Conservation (phyloP, 2,329 filamentous ascomycete species). For the Ophiostoma himal-ulmi region DNA sequence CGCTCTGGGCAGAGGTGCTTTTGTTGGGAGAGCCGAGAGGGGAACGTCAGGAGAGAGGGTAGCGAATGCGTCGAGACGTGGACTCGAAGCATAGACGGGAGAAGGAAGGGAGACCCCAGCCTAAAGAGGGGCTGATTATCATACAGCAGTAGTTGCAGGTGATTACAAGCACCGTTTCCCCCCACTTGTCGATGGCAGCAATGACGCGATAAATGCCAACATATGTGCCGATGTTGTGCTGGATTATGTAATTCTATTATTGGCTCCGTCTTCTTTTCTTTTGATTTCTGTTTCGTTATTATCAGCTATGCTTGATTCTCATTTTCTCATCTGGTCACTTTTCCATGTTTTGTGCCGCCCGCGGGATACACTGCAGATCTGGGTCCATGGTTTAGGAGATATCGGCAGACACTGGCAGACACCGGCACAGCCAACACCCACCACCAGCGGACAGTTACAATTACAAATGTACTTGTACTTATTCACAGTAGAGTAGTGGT, state of each 20-base stretch:
- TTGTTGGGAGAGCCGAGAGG: conserved; percentile 2
- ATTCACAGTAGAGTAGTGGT: neutral
- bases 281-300: neutral
- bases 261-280: neutral
- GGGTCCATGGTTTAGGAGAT: neutral
- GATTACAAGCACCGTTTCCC: neutral
- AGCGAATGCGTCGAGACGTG: neutral
- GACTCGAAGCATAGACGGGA: neutral
- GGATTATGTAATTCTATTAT: neutral
- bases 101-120: neutral
- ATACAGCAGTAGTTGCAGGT: neutral
- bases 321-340: neutral
- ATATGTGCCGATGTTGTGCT: neutral
- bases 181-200: neutral
- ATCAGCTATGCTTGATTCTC: neutral
- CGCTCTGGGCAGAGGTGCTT: conserved; percentile 11
- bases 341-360: neutral
- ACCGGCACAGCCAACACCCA: neutral
- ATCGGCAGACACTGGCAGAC: neutral
- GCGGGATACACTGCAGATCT: conserved; percentile 1
- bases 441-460: neutral
- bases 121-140: conserved; percentile 12
- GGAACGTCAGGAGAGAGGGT: neutral
- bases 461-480: neutral
- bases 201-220: neutral